Percentiles rank a stretch among this genome's conserved stretches.
Evolutionary conservation across 768 basidiomycete genomes (phyloP).

Genomic region (Kondoa malvinella): DNA sequence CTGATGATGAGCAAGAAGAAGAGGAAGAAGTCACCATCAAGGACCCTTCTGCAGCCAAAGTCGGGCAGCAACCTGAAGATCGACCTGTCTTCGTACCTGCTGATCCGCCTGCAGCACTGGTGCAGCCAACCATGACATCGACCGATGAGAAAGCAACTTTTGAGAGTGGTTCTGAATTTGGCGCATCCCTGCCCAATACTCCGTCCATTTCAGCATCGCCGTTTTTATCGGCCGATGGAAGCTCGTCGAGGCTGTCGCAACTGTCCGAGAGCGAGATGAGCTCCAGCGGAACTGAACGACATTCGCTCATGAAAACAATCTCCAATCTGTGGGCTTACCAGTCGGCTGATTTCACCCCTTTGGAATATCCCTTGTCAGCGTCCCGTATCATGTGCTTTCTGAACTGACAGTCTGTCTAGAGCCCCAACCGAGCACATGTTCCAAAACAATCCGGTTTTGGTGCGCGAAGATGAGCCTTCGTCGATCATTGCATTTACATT

Average conservation of each 20-base stretch:
- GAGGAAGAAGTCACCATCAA: constrained; percentile 32
- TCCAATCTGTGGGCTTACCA: constrained; percentile 60
- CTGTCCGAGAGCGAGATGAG: constrained; percentile 34
- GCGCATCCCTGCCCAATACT: not conserved
- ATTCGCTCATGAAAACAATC: constrained; percentile 62
- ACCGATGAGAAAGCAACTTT: constrained; percentile 6
- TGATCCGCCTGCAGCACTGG: constrained; percentile 13
- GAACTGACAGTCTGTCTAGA: constrained; percentile 10
- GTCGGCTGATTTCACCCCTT: constrained; percentile 39
- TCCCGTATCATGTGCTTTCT: not conserved
- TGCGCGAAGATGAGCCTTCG: constrained; percentile 90
- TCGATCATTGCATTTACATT: constrained; percentile 91
- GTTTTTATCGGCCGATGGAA: not conserved
- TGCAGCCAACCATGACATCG: constrained; percentile 19
- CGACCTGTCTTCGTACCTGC: no score
- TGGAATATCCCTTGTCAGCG: constrained; percentile 43
- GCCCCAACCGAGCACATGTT: constrained; percentile 62
- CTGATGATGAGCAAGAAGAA: constrained; percentile 39
- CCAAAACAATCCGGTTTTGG: constrained; percentile 80
- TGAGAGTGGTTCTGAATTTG: no score
- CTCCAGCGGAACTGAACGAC: constrained; percentile 44
- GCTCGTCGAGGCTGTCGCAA: not conserved
- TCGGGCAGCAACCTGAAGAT: not conserved
- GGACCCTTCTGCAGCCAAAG: constrained; percentile 21
- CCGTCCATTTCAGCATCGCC: constrained; percentile 24